These are phyloP conservation scores for Penicillium sp. DNA, from an alignment of 2,329 filamentous ascomycete genomes.

Conservation along the genomic window DNA sequence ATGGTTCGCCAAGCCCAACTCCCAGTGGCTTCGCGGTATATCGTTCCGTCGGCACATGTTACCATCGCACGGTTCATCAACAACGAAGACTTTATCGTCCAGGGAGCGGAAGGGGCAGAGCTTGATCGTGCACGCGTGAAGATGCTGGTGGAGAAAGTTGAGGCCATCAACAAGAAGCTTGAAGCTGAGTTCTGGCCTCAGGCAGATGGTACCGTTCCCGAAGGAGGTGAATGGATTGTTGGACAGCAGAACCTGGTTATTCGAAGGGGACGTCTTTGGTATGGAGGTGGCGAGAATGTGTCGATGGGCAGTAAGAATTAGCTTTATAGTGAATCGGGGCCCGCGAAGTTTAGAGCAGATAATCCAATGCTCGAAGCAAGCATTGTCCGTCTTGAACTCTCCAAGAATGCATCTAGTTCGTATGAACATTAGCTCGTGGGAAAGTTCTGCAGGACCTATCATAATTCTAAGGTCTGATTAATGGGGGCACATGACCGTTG, in stretches of 20 bases:
- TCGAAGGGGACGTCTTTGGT: constrained; percentile 76
- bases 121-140: constrained; percentile 56
- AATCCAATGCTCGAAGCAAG: too few species aligned
- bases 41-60: constrained; percentile 85
- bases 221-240: constrained; percentile 73
- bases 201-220: constrained; percentile 40
- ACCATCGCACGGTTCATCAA: constrained; percentile 78
- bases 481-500: too few species aligned
- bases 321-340: not conserved
- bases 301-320: not conserved
- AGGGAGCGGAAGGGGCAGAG: constrained; percentile 36
- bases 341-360: too few species aligned
- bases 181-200: constrained; percentile 67
- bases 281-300: constrained; percentile 77
- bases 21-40: constrained; percentile 72
- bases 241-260: constrained; percentile 76
- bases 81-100: constrained; percentile 55
- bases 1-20: constrained; percentile 62
- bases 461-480: too few species aligned
- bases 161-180: constrained; percentile 73
- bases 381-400: too few species aligned
- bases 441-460: too few species aligned
- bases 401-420: too few species aligned
- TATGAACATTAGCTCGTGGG: too few species aligned
- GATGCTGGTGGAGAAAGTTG: constrained; percentile 67